Percentiles rank a stretch among this genome's conserved stretches.
Evolutionary conservation across 1,284 basidiomycete genomes (phyloP).

Genomic region (Fomitiporia mediterranea): DNA sequence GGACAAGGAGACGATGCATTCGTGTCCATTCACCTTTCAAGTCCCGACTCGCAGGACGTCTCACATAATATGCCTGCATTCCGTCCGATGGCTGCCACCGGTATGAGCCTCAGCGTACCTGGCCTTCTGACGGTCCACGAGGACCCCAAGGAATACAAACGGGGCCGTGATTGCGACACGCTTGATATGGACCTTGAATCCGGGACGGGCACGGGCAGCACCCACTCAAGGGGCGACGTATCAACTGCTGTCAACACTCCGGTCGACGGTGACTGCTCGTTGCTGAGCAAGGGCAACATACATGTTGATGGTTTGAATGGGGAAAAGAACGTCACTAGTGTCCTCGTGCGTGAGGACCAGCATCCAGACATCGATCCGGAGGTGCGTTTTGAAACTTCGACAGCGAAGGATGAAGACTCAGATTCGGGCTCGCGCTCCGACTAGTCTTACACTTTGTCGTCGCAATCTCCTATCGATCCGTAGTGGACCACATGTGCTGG

Average conservation of each 20-base stretch:
- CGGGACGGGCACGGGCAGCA: not conserved
- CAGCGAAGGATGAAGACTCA: not conserved
- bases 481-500: not conserved
- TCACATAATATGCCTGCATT: constrained; percentile 13
- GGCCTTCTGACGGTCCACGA: not conserved
- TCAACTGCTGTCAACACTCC: constrained; percentile 12
- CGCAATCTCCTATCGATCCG: not conserved
- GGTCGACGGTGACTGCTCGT: not conserved
- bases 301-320: not conserved
- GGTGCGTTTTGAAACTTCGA: not conserved
- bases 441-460: too few species aligned
- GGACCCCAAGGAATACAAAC: not conserved
- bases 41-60: not conserved
- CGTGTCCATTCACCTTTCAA: constrained; percentile 4
- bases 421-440: not conserved
- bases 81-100: not conserved
- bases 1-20: not conserved
- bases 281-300: not conserved
- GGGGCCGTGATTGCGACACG: not conserved
- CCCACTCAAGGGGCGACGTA: not conserved
- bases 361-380: not conserved
- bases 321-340: not conserved
- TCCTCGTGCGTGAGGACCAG: not conserved
- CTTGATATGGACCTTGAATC: not conserved
- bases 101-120: not conserved